A percentile compares a stretch with the other conserved stretches of the same genome.
Evolutionary conservation across 2,329 filamentous ascomycete genomes (phyloP).

Genomic region (Cladosporium sp.): DNA sequence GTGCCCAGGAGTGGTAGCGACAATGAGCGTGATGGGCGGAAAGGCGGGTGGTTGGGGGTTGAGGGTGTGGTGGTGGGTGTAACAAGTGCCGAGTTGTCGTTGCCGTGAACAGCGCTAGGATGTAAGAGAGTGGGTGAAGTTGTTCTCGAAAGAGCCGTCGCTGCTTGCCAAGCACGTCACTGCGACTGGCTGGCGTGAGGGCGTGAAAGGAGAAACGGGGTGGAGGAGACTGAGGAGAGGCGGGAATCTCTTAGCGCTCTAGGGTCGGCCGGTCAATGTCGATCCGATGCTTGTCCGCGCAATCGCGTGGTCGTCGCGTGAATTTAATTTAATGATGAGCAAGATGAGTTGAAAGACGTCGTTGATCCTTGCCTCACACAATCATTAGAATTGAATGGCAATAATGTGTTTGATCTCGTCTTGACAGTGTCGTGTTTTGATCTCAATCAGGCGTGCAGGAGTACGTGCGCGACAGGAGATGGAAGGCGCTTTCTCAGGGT

Average conservation of each 20-base stretch:
- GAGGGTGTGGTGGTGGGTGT: background rate
- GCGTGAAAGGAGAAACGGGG: conserved; percentile 10
- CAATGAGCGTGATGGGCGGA: background rate
- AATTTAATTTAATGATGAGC: background rate
- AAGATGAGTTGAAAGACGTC: background rate
- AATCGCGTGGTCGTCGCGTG: background rate
- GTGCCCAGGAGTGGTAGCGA: conserved; percentile 10
- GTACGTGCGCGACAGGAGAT: background rate
- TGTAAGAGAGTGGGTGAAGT: background rate
- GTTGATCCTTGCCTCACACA: background rate
- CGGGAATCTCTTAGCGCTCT: conserved; percentile 11
- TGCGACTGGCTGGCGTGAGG: background rate
- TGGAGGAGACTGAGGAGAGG: conserved; percentile 6
- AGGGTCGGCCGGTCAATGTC: conserved; percentile 4
- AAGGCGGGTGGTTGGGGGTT: background rate
- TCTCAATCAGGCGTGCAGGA: background rate
- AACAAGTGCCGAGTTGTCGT: conserved; percentile 9
- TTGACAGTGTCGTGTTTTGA: background rate
- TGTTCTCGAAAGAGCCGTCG: conserved; percentile 12
- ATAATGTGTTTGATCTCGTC: background rate
- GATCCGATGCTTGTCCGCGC: conserved; percentile 17
- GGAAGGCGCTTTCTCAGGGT: background rate
- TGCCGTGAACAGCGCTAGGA: too few relatives aligned
- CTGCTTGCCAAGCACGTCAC: conserved; percentile 18
- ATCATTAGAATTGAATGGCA: background rate